Evolutionary conservation across 805 yeast species (phyloP).

Genomic region (Vanderwaltozyma tropicalis): DNA sequence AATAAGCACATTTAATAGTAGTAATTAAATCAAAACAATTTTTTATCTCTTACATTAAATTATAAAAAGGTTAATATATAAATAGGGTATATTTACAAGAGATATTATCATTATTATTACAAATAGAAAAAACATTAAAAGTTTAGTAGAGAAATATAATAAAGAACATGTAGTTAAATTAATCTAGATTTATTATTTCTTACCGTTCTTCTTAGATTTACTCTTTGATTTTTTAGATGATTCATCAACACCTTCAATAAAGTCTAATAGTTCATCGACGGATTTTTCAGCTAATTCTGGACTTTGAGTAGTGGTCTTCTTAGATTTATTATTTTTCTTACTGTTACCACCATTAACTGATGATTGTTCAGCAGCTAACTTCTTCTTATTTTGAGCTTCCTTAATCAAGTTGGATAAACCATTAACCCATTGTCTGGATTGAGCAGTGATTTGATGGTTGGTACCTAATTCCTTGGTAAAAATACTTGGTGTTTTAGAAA

Average conservation of each 20-base stretch:
- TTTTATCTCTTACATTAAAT: neutral
- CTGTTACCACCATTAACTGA: constrained; percentile 10
- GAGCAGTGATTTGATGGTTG: constrained; percentile 55
- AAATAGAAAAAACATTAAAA: neutral
- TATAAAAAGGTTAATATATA: neutral
- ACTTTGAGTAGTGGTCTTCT: constrained; percentile 31
- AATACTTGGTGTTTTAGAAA: constrained; percentile 44
- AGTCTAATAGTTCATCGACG: constrained; percentile 61
- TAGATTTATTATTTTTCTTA: constrained; percentile 11
- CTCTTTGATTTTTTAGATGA: constrained; percentile 13
- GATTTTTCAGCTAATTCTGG: constrained; percentile 54
- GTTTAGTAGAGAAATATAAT: neutral
- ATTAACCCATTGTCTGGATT: constrained; percentile 53
- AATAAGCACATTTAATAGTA: too few relatives aligned
- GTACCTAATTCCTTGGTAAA: constrained; percentile 55
- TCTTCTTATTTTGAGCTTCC: constrained; percentile 20
- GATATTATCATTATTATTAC: neutral
- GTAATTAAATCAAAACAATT: too few relatives aligned
- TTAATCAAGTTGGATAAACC: constrained; percentile 37
- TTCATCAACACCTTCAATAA: constrained; percentile 49
- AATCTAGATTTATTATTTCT: constrained; percentile 11
- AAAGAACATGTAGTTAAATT: neutral
- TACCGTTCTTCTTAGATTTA: constrained; percentile 17
- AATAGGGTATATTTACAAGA: constrained; percentile 1
- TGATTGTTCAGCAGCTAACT: constrained; percentile 19